Conservation (phyloP, 495 filamentous ascomycete species). For the Podospora tetraspora region DNA sequence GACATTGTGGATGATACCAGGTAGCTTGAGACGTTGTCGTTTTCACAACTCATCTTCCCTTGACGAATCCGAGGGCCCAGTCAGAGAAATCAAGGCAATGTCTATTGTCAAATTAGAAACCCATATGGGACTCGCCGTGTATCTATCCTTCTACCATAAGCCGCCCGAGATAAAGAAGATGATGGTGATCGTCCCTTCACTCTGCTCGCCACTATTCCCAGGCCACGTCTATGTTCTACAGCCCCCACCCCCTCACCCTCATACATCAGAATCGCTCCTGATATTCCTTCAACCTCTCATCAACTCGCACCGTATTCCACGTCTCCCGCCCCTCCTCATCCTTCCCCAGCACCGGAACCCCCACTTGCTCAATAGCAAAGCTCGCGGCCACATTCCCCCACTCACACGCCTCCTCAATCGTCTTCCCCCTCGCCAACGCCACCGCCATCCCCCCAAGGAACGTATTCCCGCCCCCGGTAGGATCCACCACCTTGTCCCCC, state of each 20-base stretch:
- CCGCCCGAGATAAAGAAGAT: neutral
- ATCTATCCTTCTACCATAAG: neutral
- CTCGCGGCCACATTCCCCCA: constrained; percentile 84
- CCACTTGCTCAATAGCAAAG: constrained; percentile 91
- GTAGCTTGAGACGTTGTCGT: neutral
- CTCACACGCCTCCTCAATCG: constrained; percentile 62
- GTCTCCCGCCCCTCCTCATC: constrained; percentile 55
- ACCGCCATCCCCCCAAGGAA: constrained; percentile 83
- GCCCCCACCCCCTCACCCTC: neutral
- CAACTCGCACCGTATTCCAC: constrained; percentile 67
- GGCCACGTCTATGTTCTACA: neutral
- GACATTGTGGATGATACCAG: neutral
- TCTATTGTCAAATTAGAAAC: neutral
- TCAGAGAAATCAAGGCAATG: neutral
- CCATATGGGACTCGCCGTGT: neutral
- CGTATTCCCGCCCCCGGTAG: constrained; percentile 92
- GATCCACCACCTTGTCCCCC: constrained; percentile 68
- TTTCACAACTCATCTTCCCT: neutral
- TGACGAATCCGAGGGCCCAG: neutral
- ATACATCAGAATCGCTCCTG: constrained; percentile 23
- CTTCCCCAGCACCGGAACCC: constrained; percentile 59
- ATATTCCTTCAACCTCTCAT: constrained; percentile 51
- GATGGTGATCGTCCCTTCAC: neutral
- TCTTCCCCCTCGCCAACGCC: constrained; percentile 59
- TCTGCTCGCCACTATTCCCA: neutral